Percentiles rank a stretch among this genome's conserved stretches.
Conservation (phyloP, 768 basidiomycete genomes). For the Crassisporium funariophilum region DNA sequence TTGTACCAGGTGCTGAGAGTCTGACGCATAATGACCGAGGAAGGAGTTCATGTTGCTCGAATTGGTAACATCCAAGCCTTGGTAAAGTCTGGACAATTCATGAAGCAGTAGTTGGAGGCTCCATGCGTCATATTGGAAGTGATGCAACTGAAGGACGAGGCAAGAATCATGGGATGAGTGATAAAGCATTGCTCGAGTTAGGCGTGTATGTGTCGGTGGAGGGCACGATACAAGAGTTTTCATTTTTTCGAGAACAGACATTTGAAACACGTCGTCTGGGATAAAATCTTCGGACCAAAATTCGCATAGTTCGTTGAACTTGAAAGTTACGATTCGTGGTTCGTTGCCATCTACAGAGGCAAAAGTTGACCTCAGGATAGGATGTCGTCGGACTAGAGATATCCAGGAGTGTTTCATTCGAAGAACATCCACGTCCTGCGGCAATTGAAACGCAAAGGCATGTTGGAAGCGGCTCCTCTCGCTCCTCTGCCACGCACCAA, state of each 20-base stretch:
- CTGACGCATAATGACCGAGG: conserved; percentile 24
- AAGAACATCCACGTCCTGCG: conserved; percentile 26
- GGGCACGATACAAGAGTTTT: conserved; percentile 26
- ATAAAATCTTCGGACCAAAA: conserved; percentile 26
- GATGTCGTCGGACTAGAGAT: conserved; percentile 33
- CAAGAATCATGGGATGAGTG: conserved; percentile 21
- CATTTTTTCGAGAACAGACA: conserved; percentile 21
- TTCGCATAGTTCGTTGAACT: conserved; percentile 7
- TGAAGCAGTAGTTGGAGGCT: conserved; percentile 42
- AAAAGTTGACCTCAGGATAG: conserved; percentile 47
- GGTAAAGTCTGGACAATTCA: conserved; percentile 41
- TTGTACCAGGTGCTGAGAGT: conserved; percentile 15
- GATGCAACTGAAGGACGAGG: conserved; percentile 39
- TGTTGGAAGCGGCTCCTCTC: conserved; percentile 43
- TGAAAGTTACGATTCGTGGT: conserved; percentile 31
- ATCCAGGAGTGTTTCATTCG: conserved; percentile 39
- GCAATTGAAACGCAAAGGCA: conserved; percentile 42
- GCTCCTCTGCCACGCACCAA: conserved; percentile 48
- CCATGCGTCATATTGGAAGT: conserved; percentile 55
- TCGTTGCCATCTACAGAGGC: conserved; percentile 29
- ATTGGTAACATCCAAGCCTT: conserved; percentile 21
- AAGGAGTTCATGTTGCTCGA: conserved; percentile 30
- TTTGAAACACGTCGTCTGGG: conserved; percentile 14
- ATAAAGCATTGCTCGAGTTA: conserved; percentile 26
- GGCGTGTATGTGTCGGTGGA: conserved; percentile 20